Base-by-base conservation (phyloP, 495 filamentous ascomycete genomes). In the Penicillium manginii region DNA sequence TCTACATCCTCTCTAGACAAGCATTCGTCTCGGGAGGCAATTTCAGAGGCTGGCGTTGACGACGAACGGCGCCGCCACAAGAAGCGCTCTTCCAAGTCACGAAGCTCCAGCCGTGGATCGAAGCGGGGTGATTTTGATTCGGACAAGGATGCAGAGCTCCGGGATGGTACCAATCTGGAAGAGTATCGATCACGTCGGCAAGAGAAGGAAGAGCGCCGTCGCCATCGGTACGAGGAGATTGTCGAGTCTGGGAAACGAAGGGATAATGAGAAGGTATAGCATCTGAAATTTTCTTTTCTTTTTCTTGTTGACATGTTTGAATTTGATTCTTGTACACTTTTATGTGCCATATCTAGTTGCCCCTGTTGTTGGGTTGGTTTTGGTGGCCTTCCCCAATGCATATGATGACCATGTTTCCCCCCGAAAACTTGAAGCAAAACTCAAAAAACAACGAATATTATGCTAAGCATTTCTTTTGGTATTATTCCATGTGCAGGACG, bases 201-300 rank as follows among this genome's bases (percentile, higher is more conserved):
- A 51, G 67, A 69, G 54, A 73, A 72, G 69, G 73, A 79, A 62
- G 74, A 76, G 48, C 63, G 59, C 46, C 73, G 77, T 51, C 72
- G 73, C 55, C 69, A 78, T 49, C 64, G 61, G 54, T 73, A 78
- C 49, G 77, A 72, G 48, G 74, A 73, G 14, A 71, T 67, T 60
- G 58, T 67, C 58, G 77, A 73, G 18, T 71, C 65, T 26, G 72
- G 72, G 55, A 67, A 62, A 39, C 59, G 60, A 54, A 58, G 65
- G 64, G 63, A 65, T 46, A 70, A 64, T 67, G 72, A 73, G 70
- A 80, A 80, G 77, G 77, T 80, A 80, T 78, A 77, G 70, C 70
- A 65, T 68, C 58, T 74, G 69, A 70, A 53, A 60, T 71, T 66
- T 68, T 59, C 63, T 65, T 66, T 66, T 63, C 64, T 67, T 55